Base-by-base conservation (phyloP, 2,329 filamentous ascomycete genomes). In the Sordariomycetes sp. region DNA sequence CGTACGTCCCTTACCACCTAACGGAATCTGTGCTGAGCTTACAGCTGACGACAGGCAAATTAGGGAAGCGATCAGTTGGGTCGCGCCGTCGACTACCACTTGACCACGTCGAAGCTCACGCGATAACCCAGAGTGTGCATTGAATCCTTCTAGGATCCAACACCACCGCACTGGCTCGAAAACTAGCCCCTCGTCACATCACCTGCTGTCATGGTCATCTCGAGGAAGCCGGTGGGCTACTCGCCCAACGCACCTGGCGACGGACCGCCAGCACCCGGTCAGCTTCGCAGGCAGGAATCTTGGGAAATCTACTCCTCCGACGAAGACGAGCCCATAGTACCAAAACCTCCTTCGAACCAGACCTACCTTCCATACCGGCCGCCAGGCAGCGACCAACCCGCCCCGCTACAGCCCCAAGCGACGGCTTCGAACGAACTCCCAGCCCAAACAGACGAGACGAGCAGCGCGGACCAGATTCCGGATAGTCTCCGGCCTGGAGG, bases 221-320 rank as follows among this genome's bases (percentile, higher is more conserved):
- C 15, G 24, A 27, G 24, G 17, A 34, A 34, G 26, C 33, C 33
- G 12, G 33, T 29, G 7, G 21, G 21, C 8, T 16, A 12, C 20
- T 10, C 25, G 12, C 17, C 12, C n/a, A 15, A 14, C 10, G 3
- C 33, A 20, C 9, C 18, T 15, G n/a, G n/a, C 21, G 21, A 17
- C 8, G 14, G 9, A 12, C 12, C 16, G 21, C 11, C 12, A 12
- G 14, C n/a, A 18, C n/a, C 4, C 11, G n/a, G 12, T 11, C 21
- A 33, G 4, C 33, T 29, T 20, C 9, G 11, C 5, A 5, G 33
- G 14, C 33, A 34, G 17, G 35, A 37, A 10, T 37, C 35, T 5
- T 37, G 35, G 35, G 35, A 37, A 17, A 14, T 31, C 15, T 37
- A 37, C 16, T 37, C 35, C 12, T 29, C 32, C 17, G 35, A 37